phyloP scores from a whole-genome alignment of 257 asterid species.

The Nicotiana attenuata region DNA sequence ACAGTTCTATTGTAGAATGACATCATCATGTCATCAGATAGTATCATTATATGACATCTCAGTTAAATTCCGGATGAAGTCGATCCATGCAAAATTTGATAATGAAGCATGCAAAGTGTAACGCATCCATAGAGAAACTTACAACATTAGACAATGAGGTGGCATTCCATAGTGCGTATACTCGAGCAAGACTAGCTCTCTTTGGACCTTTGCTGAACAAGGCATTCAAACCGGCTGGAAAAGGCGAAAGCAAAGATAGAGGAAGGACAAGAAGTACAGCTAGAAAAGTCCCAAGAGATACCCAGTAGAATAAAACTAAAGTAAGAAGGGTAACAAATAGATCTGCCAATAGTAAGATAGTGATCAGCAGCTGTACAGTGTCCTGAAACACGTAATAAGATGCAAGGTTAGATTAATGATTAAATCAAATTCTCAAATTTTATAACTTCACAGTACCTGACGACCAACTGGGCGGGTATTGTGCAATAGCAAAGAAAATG shows the following conservation, averaged over 20 bases:
- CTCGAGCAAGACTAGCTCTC: conserved; percentile 86
- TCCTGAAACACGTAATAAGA: conserved; percentile 59
- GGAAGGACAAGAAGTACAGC: conserved; percentile 93
- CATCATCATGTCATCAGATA: neutral
- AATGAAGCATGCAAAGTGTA: neutral
- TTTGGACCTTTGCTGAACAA: conserved; percentile 83
- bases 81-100: neutral
- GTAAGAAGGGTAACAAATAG: conserved; percentile 74
- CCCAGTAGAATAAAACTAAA: conserved; percentile 82
- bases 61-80: neutral
- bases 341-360: conserved; percentile 82
- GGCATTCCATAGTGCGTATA: conserved; percentile 88
- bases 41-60: neutral
- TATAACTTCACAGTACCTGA: conserved; percentile 53
- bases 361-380: conserved; percentile 74
- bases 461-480: conserved; percentile 92
- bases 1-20: neutral
- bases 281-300: conserved; percentile 84
- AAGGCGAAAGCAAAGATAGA: conserved; percentile 86
- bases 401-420: neutral
- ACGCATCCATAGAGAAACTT: conserved; percentile 29
- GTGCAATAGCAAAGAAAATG: conserved; percentile 72
- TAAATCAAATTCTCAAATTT: neutral
- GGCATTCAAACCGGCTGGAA: conserved; percentile 94
- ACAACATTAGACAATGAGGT: conserved; percentile 78